phyloP scores from a whole-genome alignment of 176 grass and related monocot genomes.

The Alopecurus myosuroides region DNA sequence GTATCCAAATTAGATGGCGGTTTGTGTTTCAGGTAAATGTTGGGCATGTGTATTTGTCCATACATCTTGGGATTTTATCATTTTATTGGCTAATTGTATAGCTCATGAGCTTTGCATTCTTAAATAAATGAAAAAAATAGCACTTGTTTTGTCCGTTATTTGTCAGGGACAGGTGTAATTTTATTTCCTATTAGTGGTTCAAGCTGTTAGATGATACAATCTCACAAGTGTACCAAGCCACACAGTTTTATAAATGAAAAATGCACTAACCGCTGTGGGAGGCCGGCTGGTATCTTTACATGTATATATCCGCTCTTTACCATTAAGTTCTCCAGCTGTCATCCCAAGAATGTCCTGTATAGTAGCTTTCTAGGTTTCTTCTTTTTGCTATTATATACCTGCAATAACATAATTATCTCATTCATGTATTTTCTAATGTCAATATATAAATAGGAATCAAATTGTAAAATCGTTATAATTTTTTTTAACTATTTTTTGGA shows the following conservation, averaged over 20 bases:
- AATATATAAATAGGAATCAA: not conserved
- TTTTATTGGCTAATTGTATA: no score
- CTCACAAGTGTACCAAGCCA: not conserved
- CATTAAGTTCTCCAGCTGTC: not conserved
- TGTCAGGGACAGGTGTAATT: no score
- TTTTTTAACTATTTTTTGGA: not conserved
- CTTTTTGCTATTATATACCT: constrained; percentile 27
- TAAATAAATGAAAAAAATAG: no score
- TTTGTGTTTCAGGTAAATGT: no score
- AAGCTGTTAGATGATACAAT: not conserved
- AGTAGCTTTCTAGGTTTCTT: not conserved
- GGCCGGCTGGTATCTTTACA: not conserved
- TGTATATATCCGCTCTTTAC: not conserved
- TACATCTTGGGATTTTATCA: no score
- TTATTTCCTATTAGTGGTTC: no score
- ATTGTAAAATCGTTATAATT: not conserved
- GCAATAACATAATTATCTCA: constrained; percentile 18
- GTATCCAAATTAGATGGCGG: no score
- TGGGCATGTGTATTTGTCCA: no score
- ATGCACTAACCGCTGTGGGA: not conserved
- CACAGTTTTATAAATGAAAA: not conserved
- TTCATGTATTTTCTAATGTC: not conserved
- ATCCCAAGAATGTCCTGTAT: no score
- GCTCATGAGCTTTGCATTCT: no score
- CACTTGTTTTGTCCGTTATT: no score